These are phyloP conservation scores for Alectoria sarmentosa DNA, from an alignment of 495 filamentous ascomycete species.

Conservation along the genomic window DNA sequence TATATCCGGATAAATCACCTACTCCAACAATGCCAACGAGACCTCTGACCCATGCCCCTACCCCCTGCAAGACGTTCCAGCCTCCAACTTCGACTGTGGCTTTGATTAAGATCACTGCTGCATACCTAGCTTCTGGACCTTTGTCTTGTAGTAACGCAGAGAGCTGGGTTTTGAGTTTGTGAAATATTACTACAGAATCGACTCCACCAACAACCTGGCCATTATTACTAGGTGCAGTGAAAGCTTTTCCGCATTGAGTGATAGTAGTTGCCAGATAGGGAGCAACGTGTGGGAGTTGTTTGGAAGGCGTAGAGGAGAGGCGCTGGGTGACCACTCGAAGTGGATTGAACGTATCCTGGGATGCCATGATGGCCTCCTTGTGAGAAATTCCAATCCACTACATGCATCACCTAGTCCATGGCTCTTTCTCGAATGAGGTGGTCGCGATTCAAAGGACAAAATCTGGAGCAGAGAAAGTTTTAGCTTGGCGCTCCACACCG, in stretches of 20 bases:
- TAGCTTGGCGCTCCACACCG: background rate
- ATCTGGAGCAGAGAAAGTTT: background rate
- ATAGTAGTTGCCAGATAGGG: conserved; percentile 55
- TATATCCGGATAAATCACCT: conserved; percentile 24
- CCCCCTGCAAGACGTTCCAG: conserved; percentile 64
- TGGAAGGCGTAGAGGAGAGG: conserved; percentile 53
- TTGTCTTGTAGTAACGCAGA: conserved; percentile 67
- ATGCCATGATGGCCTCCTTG: background rate
- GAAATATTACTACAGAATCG: conserved; percentile 57
- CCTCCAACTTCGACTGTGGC: conserved; percentile 72
- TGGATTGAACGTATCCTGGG: conserved; percentile 19
- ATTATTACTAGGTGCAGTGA: conserved; percentile 43
- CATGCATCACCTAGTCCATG: background rate
- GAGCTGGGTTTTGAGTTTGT: conserved; percentile 73
- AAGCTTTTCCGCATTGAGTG: conserved; percentile 49
- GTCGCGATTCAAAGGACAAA: background rate
- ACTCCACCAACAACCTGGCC: conserved; percentile 49
- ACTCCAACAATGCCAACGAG: conserved; percentile 65
- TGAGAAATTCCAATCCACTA: background rate
- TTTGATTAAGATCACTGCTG: conserved; percentile 70
- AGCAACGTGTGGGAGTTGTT: conserved; percentile 56
- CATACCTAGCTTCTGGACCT: conserved; percentile 63
- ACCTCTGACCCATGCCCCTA: conserved; percentile 63
- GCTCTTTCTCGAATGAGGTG: background rate
- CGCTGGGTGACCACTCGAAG: conserved; percentile 61